Base-by-base conservation (phyloP, 345 rosid genomes). In the Isatis tinctoria region DNA sequence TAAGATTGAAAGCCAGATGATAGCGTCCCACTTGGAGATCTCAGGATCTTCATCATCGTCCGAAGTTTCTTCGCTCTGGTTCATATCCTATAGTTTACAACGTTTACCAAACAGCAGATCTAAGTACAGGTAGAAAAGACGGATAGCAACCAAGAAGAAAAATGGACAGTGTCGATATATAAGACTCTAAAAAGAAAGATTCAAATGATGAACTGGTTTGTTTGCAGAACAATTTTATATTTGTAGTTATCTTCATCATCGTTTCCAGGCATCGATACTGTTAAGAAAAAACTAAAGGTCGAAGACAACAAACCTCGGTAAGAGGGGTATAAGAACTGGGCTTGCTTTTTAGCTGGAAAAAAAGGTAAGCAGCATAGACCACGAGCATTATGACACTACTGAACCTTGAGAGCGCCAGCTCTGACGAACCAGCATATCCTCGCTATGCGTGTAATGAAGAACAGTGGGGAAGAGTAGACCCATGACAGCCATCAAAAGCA, bases 401-500 rank as follows among this genome's bases (percentile, higher is more conserved):
- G 81, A 94, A 94, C 78, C 98, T 94, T 36, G 98, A 94, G 57
- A 94, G 97, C 71, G 91, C 83, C 76, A 94, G 81, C 79, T 94
- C 97, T 14, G 98, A 91, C 56, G 85, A 86, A 56, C 96, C 97
- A 72, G 79, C 82, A 70, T 87, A 75, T 90, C 91, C 75, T 94
- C 97, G 5, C 95, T 88, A 72, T 88, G 96, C 1, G 98, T 94
- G 60, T 76, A 91, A 75, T 91, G 91, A 59, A 94, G 91, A 64
- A 91, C 96, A 44, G 98, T 89, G 5, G 98, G 98, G 79, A 94
- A 94, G 28, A 91, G 93, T 28, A 91, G 76, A 60, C 98, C 93
- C 98, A 94, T 94, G 57, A 94, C 98, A 27, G 98, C 91, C 98
- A 94, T 94, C 79, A 94, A 76, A 75, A 94, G 84, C 87, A 94